phyloP scores from a whole-genome alignment of 2,329 filamentous ascomycete genomes.

The Fusarium haematococcum region DNA sequence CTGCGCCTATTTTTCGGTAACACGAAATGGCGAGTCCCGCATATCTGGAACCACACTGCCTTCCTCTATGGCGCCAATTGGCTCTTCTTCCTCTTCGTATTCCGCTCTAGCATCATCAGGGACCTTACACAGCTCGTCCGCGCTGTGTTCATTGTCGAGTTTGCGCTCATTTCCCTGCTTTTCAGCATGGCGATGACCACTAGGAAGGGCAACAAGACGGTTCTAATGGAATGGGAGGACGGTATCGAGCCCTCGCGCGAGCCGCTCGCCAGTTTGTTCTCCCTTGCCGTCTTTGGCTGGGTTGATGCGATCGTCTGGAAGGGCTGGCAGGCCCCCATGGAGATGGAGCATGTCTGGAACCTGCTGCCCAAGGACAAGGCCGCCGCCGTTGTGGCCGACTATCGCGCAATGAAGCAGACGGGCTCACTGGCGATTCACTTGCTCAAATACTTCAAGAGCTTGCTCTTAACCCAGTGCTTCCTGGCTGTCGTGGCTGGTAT shows the following conservation, averaged over 20 bases:
- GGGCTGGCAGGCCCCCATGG: slow-evolving; percentile 86
- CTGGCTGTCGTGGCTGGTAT: slow-evolving; percentile 85
- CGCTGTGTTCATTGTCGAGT: slow-evolving; percentile 78
- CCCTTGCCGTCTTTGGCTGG: slow-evolving; percentile 89
- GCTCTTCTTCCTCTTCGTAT: slow-evolving; percentile 79
- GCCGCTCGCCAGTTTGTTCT: slow-evolving; percentile 88
- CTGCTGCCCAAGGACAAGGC: slow-evolving; percentile 90
- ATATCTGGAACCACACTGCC: slow-evolving; percentile 93
- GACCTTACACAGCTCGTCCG: slow-evolving; percentile 68
- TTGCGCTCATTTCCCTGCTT: slow-evolving; percentile 79
- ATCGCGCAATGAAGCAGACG: slow-evolving; percentile 87
- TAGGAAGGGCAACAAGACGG: slow-evolving; percentile 90
- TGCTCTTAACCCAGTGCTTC: slow-evolving; percentile 79
- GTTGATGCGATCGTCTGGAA: slow-evolving; percentile 89
- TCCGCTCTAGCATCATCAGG: slow-evolving; percentile 87
- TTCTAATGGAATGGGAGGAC: slow-evolving; percentile 89
- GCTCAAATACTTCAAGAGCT: slow-evolving; percentile 83
- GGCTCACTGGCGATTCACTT: slow-evolving; percentile 83
- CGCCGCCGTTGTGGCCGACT: slow-evolving; percentile 80
- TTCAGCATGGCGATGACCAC: slow-evolving; percentile 82
- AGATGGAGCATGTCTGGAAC: slow-evolving; percentile 92
- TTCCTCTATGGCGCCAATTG: slow-evolving; percentile 85
- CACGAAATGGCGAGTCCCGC: slow-evolving; percentile 74
- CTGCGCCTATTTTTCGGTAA: slow-evolving; percentile 76
- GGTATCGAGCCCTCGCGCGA: slow-evolving; percentile 89